Conservation (phyloP, 1,284 basidiomycete genomes). For the Sporisorium exsertum region DNA sequence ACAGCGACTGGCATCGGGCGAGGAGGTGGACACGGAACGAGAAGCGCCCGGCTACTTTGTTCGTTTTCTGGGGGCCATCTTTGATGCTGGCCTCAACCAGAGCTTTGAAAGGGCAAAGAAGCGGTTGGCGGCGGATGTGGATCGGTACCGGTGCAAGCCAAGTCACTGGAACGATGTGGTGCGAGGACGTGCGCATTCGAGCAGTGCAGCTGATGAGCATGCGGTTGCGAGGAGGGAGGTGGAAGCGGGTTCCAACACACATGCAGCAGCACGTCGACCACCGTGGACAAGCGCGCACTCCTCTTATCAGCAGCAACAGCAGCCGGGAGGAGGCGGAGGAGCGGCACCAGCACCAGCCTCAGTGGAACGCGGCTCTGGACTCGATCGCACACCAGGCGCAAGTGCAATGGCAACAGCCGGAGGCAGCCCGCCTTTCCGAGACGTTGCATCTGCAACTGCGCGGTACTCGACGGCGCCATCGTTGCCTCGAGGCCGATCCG, state of each 20-base stretch:
- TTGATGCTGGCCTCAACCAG: slow-evolving; percentile 40
- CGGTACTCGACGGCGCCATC: slow-evolving; percentile 24
- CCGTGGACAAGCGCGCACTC: slow-evolving; percentile 14
- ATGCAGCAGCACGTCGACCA: slow-evolving; percentile 7
- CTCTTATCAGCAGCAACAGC: slow-evolving; percentile 13
- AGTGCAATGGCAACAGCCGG: neutral
- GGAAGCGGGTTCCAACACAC: neutral
- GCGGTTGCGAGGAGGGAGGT: slow-evolving; percentile 3
- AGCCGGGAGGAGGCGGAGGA: neutral
- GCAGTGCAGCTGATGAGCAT: slow-evolving; percentile 8
- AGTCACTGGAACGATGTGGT: slow-evolving; percentile 4
- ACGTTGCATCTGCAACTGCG: slow-evolving; percentile 28
- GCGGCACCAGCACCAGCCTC: slow-evolving; percentile 2
- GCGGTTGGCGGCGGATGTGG: slow-evolving; percentile 10
- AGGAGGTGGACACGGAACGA: slow-evolving; percentile 45
- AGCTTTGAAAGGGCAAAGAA: slow-evolving; percentile 33
- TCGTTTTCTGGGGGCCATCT: slow-evolving; percentile 34
- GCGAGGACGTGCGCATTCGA: slow-evolving; percentile 7
- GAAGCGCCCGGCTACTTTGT: slow-evolving; percentile 51
- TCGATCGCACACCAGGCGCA: neutral
- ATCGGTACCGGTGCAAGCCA: slow-evolving; percentile 1
- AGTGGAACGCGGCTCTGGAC: neutral
- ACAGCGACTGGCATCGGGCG: slow-evolving; percentile 36
- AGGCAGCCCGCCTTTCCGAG: slow-evolving; percentile 22
- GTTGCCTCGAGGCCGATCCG: slow-evolving; percentile 27